Percentiles rank a stretch among this genome's conserved stretches.
phyloP scores from a whole-genome alignment of 2,329 filamentous ascomycete species.

The Ascochyta pisi region DNA sequence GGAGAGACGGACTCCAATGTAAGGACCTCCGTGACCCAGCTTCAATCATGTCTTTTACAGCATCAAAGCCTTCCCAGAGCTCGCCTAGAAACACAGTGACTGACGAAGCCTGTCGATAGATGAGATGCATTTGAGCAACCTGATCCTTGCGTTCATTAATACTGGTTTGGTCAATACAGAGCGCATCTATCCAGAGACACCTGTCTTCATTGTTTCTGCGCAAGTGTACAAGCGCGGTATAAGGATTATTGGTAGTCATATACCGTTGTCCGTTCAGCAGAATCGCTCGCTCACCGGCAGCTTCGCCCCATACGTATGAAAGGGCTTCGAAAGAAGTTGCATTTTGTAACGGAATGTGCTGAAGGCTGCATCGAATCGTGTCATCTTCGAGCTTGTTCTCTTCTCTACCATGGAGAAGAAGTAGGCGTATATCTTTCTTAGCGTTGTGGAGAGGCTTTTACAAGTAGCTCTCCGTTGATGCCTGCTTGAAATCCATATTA shows the following conservation, averaged over 20 bases:
- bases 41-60: not conserved
- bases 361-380: not conserved
- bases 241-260: not conserved
- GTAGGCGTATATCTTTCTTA: not conserved
- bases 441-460: not conserved
- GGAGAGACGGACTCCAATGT: not conserved
- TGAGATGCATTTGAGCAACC: not conserved
- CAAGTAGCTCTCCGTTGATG: too few relatives aligned
- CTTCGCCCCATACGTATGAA: not conserved
- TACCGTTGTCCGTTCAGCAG: not conserved
- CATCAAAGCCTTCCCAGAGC: not conserved
- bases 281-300: not conserved
- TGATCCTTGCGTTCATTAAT: not conserved
- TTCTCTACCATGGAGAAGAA: not conserved
- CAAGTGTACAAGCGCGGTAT: not conserved
- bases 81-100: not conserved
- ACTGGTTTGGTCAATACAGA: slow-evolving; percentile 14
- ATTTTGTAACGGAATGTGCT: not conserved
- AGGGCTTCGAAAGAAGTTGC: not conserved
- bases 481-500: not conserved
- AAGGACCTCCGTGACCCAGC: not conserved
- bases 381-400: not conserved
- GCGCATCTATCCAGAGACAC: slow-evolving; percentile 12
- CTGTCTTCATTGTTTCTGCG: not conserved
- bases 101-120: not conserved